Evolutionary conservation across 1,139 yeast genomes (phyloP), one percentile per base, ranked within the genome.

Genomic region (Dujonia santamariae): DNA sequence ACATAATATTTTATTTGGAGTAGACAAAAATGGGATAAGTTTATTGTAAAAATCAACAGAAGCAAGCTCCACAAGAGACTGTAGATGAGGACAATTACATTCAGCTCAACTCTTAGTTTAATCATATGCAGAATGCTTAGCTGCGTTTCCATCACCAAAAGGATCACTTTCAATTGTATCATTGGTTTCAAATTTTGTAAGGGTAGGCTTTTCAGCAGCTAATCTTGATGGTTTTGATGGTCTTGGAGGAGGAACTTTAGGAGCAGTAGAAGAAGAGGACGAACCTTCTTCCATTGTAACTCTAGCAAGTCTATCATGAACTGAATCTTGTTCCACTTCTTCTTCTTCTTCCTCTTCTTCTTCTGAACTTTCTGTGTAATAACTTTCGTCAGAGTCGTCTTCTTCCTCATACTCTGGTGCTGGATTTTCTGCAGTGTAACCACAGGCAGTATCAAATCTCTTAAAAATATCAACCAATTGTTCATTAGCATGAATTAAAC

Each of bases 401-500:
- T 58, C 65, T n/a, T 56, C 54, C 26, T 54, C 61, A 34, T 56
- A 56, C 22, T 46, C 41, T 7, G 69, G 70, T 1, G 69, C 68
- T 0, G 70, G 67, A 31, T 60, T 62, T 3, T 50, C 59, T 2
- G 44, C 59, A 2, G 62, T 48, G 38, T 61, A 61, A 2, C 75
- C 75, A 27, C 70, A 59, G 37, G 59, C 54, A 2, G 45, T 37
- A 43, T 90, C 96, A 54, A 79, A 88, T 40, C 67, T 61, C 47
- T 80, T 78, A 50, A 92, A 70, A 0, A 88, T 81, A 4, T 65
- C 66, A 8, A 92, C 95, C 43, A 92, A 71, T 51, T 84, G 90
- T 50, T 92, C 98, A 54, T 92, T 92, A 32, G 96, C 95, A 44
- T 78, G 83, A 40, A 92, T 77, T 45, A 92, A 69, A 34, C 90